Base-by-base conservation (phyloP, 148 eudicot genomes). In the Silene uniflora region DNA sequence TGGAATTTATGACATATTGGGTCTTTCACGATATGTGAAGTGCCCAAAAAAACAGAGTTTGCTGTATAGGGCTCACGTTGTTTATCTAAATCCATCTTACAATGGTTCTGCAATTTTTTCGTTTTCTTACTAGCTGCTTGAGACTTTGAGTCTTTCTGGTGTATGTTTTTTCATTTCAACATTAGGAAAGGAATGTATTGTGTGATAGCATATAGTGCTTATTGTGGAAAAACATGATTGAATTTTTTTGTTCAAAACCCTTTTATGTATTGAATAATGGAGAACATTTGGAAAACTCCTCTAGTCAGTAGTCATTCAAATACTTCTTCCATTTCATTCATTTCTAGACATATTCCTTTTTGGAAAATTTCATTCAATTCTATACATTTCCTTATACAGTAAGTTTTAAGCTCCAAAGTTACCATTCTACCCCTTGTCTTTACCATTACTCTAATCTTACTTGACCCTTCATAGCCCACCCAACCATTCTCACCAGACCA, bases 31-130 rank as follows among this genome's bases (percentile, higher is more conserved):
- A 21, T 19, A 39, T 68, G 7, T 25, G 10, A 68, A 68, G 11
- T 1, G 72, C 27, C 23, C 56, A 52, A 42, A 68, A 35, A 19
- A 5, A 67, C 16, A 23, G 21, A 9, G 16, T 46, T 46, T 44
- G 58, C 58, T 69, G 72, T 11, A 46, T 69, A 69, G 32, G 32
- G 12, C n/a, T 22, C 29, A 69, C 72, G n/a, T 21, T 69, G 13
- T 16, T 46, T 13, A 67, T 35, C 17, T 67, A 39, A 52, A 16
- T 52, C 1, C 0, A 52, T 52, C 56, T 12, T 17, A n/a, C 70
- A 19, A 13, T 67, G 70, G 46, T 6, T 66, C 49, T 66, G 21
- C 22, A 22, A 8, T 7, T 60, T 60, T 2, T 3, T 21, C 10
- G 24, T 10, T 21, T 21, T 61, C 65, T 61, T 61, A 61, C 64